Evolutionary conservation across 768 basidiomycete genomes (phyloP).

Genomic region (Rhodosporidiobolus sp.): DNA sequence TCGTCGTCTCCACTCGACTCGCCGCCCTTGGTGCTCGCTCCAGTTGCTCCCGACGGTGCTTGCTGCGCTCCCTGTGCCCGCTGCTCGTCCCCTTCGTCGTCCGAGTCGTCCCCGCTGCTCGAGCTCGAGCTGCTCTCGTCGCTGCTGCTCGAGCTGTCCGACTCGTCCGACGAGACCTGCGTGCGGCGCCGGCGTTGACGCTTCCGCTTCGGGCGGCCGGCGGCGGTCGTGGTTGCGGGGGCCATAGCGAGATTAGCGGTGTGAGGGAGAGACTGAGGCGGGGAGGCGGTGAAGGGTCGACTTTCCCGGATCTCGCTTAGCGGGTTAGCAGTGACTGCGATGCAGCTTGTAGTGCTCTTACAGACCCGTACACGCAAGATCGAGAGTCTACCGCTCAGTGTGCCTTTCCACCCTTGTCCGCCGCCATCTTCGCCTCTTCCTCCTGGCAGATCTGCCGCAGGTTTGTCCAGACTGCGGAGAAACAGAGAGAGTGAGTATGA

Average conservation of each 20-base stretch:
- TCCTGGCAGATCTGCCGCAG: neutral
- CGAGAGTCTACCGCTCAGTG: neutral
- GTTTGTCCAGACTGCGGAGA: neutral
- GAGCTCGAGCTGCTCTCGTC: neutral
- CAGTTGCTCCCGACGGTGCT: too few relatives aligned
- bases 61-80: too few relatives aligned
- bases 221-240: conserved; percentile 19
- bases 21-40: too few relatives aligned
- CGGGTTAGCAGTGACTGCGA: too few relatives aligned
- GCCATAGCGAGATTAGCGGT: conserved; percentile 14
- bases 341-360: too few relatives aligned
- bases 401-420: neutral
- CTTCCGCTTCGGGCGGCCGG: conserved; percentile 38
- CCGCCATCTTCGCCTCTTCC: neutral
- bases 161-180: neutral
- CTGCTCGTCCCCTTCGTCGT: too few relatives aligned
- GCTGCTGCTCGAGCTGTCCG: neutral
- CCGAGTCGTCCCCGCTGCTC: neutral
- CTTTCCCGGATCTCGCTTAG: too few relatives aligned
- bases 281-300: neutral
- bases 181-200: conserved; percentile 34
- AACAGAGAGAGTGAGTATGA: neutral
- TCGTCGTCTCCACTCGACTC: too few relatives aligned
- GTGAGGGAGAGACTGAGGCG: neutral
- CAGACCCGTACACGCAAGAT: too few relatives aligned